Evolutionary conservation across 2,329 filamentous ascomycete species (phyloP).

Genomic region (Penicillium sp.): DNA sequence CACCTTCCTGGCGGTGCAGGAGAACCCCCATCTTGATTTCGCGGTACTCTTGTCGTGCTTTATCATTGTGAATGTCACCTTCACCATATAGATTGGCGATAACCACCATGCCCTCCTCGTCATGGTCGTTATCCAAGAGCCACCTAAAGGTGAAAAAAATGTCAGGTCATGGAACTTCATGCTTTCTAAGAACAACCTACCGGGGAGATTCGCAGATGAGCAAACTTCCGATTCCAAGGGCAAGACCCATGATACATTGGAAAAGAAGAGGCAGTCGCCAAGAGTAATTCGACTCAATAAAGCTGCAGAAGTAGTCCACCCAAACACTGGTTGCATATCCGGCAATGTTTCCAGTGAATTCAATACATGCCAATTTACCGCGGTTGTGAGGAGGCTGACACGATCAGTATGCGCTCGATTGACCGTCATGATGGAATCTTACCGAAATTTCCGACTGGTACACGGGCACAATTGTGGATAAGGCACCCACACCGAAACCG

Average conservation of each 20-base stretch:
- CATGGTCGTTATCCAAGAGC: constrained; percentile 95
- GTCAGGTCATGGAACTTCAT: constrained; percentile 1
- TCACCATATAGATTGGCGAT: constrained; percentile 97
- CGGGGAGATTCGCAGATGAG: constrained; percentile 95
- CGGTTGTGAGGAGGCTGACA: constrained; percentile 82
- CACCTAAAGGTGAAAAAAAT: constrained; percentile 61
- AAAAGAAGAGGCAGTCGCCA: constrained; percentile 89
- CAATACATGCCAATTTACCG: constrained; percentile 93
- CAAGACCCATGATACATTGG: constrained; percentile 90
- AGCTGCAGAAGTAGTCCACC: constrained; percentile 98
- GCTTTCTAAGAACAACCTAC: constrained; percentile 47
- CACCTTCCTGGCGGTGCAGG: constrained; percentile 89
- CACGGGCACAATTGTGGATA: constrained; percentile 89
- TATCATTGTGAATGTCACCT: constrained; percentile 89
- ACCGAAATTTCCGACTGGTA: constrained; percentile 90
- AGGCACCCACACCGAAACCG: constrained; percentile 81
- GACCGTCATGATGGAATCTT: constrained; percentile 3
- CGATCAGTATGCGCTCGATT: constrained; percentile 14
- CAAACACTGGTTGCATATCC: constrained; percentile 96
- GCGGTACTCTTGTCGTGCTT: constrained; percentile 92
- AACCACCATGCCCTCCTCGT: constrained; percentile 97
- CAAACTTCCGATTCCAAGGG: constrained; percentile 82
- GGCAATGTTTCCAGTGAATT: constrained; percentile 95
- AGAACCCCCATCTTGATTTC: constrained; percentile 99
- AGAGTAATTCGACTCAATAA: constrained; percentile 78